Evolutionary conservation across 73 alveolate species (phyloP).

Genomic region (Loxodes magnus): DNA sequence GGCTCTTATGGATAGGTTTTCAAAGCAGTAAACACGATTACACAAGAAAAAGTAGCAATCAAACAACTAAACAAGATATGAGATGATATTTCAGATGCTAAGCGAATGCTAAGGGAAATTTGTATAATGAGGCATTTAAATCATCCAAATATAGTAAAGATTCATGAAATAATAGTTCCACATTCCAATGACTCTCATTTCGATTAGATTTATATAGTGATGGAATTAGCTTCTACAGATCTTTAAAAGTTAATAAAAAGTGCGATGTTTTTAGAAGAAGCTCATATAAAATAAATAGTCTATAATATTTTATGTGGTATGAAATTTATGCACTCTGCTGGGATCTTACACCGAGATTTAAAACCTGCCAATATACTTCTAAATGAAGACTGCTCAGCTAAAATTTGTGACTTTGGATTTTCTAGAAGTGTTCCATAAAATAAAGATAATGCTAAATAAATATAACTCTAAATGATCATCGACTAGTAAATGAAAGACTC

Average conservation of each 20-base stretch:
- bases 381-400: constrained; percentile 73
- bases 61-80: constrained; percentile 44
- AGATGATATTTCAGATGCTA: constrained; percentile 65
- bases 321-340: constrained; percentile 74
- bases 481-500: not conserved
- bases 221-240: constrained; percentile 64
- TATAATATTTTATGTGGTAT: constrained; percentile 74
- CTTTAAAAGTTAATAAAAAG: constrained; percentile 59
- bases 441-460: not conserved
- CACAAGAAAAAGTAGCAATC: constrained; percentile 57
- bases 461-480: not conserved
- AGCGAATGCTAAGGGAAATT: constrained; percentile 71
- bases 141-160: constrained; percentile 47
- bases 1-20: constrained; percentile 89
- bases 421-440: constrained; percentile 40
- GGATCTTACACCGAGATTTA: constrained; percentile 83
- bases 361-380: constrained; percentile 90
- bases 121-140: constrained; percentile 46
- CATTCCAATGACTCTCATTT: constrained; percentile 31
- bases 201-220: constrained; percentile 39
- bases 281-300: constrained; percentile 57
- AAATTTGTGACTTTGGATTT: constrained; percentile 91
- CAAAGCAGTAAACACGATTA: constrained; percentile 73
- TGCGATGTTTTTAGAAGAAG: constrained; percentile 46
- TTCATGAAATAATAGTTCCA: constrained; percentile 60